Evolutionary conservation across 257 asterid genomes (phyloP).

Genomic region (Solanum megistacrolobum): DNA sequence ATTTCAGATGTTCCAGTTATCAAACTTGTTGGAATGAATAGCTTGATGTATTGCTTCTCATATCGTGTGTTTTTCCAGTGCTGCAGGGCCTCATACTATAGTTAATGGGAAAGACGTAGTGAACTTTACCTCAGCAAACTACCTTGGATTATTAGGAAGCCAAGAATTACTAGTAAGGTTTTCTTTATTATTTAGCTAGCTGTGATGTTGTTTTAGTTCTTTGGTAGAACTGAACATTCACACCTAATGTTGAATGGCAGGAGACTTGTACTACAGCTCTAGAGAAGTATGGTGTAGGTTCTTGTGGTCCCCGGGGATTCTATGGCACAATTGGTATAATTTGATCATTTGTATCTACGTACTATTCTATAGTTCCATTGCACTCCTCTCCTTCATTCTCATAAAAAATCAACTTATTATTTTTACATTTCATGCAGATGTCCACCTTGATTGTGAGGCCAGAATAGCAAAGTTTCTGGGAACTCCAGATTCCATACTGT

Average conservation of each 20-base stretch:
- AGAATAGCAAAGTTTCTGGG: slow-evolving; percentile 86
- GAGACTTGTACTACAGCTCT: slow-evolving; percentile 81
- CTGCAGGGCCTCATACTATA: slow-evolving; percentile 88
- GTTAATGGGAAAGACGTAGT: slow-evolving; percentile 66
- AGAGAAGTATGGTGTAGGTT: slow-evolving; percentile 98
- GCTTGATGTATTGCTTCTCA: not conserved
- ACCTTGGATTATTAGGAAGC: slow-evolving; percentile 85
- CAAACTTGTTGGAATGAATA: not conserved
- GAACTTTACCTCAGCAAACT: slow-evolving; percentile 87
- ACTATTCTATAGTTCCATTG: not conserved
- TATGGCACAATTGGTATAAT: slow-evolving; percentile 94
- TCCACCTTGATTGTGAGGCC: slow-evolving; percentile 98
- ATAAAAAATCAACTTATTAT: not conserved
- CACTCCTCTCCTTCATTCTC: slow-evolving; percentile 1
- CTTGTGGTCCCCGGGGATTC: slow-evolving; percentile 99
- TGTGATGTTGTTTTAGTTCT: not conserved
- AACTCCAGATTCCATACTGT: slow-evolving; percentile 82
- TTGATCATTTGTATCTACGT: not conserved
- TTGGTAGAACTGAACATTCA: not conserved
- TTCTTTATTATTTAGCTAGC: not conserved
- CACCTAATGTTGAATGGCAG: slow-evolving; percentile 27
- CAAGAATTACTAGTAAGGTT: slow-evolving; percentile 55
- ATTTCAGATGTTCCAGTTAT: not conserved
- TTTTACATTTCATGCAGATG: slow-evolving; percentile 44
- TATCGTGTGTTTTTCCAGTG: slow-evolving; percentile 45